Base-by-base conservation (phyloP, 1,139 yeast genomes). In the Diutina pseudorugosa region DNA sequence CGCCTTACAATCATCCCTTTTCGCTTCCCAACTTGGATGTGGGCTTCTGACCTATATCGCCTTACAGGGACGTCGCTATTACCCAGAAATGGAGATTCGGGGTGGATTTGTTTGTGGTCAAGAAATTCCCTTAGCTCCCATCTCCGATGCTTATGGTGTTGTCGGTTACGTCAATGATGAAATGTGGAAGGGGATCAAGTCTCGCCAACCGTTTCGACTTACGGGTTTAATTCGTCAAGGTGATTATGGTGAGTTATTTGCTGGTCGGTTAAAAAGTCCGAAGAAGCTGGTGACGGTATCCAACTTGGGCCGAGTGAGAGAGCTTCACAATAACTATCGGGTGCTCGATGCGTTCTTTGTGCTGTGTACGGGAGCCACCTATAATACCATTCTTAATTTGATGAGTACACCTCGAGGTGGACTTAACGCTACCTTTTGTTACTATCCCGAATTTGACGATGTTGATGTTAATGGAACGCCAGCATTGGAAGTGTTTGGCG, bases 91-190 rank as follows among this genome's bases (percentile, higher is more conserved):
- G 25, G 18, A n/a, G 12, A 25, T 27, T 8, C 33, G 18, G 14
- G 49, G 49, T 8, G 49, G 27, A n/a, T 27, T 45, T 25, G 49
- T 45, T 5, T 45, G 49, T 27, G 49, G 49, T 20, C 49, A 45
- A 9, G 14, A n/a, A 5, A 33, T 45, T 6, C n/a, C 8, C 25
- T n/a, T 45, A 7, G 36, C 40, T 5, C 18, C 36, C 14, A 45
- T 45, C 14, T n/a, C 19, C 3, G 19, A 16, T n/a, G 36, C 49
- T 2, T 9, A 14, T 9, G 21, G 16, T 6, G 20, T 9, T 7
- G 12, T 45, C 12, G 18, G 27, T 7, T n/a, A 25, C 19, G 16
- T 45, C 4, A 45, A 45, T 18, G 11, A 16, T 4, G 18, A 21
- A 18, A 25, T 27, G 25, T 45, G 49, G 49, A 18, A 27, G 9